phyloP scores from a whole-genome alignment of 2,329 filamentous ascomycete genomes.

The Hypoxylon rubiginosum region DNA sequence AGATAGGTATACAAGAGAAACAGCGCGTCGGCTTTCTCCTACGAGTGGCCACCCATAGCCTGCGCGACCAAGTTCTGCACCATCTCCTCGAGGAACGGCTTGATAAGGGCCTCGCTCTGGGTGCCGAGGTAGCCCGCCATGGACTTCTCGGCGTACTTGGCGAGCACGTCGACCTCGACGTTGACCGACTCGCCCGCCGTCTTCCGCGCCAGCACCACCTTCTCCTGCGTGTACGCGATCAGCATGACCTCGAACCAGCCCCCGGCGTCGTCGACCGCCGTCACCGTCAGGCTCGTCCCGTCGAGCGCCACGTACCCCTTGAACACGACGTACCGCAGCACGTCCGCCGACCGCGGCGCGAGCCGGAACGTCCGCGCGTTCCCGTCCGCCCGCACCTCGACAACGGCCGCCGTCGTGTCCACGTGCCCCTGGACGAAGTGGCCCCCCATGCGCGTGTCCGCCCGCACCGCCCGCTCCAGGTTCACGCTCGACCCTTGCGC shows the following conservation, averaged over 20 bases:
- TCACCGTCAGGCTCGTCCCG: conserved; percentile 93
- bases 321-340: conserved; percentile 91
- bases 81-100: conserved; percentile 76
- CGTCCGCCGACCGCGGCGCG: conserved; percentile 74
- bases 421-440: conserved; percentile 99
- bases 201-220: conserved; percentile 86
- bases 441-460: conserved; percentile 94
- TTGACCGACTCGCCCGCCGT: conserved; percentile 85
- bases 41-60: conserved; percentile 60
- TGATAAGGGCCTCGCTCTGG: conserved; percentile 62
- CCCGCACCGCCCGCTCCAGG: conserved; percentile 92
- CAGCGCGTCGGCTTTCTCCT: neutral
- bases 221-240: conserved; percentile 95
- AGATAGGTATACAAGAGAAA: neutral
- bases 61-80: conserved; percentile 81
- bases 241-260: conserved; percentile 98
- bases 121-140: conserved; percentile 82
- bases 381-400: conserved; percentile 81
- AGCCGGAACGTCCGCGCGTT: conserved; percentile 92
- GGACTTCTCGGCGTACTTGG: conserved; percentile 91
- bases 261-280: conserved; percentile 81
- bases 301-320: conserved; percentile 97
- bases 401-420: conserved; percentile 85
- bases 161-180: conserved; percentile 90
- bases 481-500: conserved; percentile 79